Base-by-base conservation (phyloP, 2,329 filamentous ascomycete species). In the Leptographium flavum region DNA sequence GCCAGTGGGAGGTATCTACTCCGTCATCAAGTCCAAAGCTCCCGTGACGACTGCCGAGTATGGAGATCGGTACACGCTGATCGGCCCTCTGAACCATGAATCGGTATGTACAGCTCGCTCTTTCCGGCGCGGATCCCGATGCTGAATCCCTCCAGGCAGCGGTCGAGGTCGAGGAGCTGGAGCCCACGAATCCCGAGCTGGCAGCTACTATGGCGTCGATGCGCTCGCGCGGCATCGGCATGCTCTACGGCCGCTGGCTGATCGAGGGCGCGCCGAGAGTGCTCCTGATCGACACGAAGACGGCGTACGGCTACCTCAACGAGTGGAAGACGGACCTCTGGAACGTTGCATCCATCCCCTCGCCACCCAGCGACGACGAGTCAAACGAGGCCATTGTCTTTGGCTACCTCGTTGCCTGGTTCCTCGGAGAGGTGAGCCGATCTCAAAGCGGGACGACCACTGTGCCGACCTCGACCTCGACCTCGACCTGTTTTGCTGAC, bases 281-380 rank as follows among this genome's bases (percentile, higher is more conserved):
- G 32, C 70, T 98, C 37, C 77, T 98, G 51, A 92, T 98, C 60
- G 88, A 98, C 61, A 96, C 88, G 37, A 84, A 88, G 61, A 93
- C 87, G 21, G 92, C 86, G 28, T 95, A 96, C 66, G 71, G 78
- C 56, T 94, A 83, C 66, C 66, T 96, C 59, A 77, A 96, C 57
- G 92, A 98, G 67, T 98, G 92, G 92, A 96, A 96, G 66, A 74
- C 82, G 32, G 92, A 98, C 63, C 70, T 98, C 48, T 98, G 92
- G 92, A 86, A 88, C 55, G 78, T 80, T 10, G 83, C 90, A 23
- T 84, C 87, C 53, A 96, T 98, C 56, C 92, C 92, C n/a, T 87
- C 87, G 14, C 92, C 92, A 11, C 81, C 85, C 8, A 79, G 79
- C 51, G 92, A 98, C 58, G 81, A 88, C 43, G 92, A 98, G 70